Conservation (phyloP, 1,139 yeast species). For the Kodamaea sp. region DNA sequence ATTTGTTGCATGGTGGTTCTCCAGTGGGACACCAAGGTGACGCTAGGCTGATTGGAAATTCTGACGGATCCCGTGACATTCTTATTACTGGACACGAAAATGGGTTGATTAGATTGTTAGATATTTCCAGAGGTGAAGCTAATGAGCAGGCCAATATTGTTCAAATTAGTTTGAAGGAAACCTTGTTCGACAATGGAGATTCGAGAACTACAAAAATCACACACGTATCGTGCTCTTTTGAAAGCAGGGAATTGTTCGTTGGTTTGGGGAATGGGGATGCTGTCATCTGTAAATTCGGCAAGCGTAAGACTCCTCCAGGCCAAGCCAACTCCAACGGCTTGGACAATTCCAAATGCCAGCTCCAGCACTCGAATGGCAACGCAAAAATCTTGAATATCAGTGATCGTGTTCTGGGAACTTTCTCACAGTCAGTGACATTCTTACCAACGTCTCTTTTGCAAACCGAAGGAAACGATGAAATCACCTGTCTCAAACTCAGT, state of each 20-base stretch:
- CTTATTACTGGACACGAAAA: slow-evolving; percentile 79
- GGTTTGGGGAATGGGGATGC: slow-evolving; percentile 74
- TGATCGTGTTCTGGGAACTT: slow-evolving; percentile 35
- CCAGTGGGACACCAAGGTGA: slow-evolving; percentile 46
- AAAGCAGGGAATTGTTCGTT: slow-evolving; percentile 73
- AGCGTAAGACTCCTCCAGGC: slow-evolving; percentile 18
- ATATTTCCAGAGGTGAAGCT: slow-evolving; percentile 75
- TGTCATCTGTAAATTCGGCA: slow-evolving; percentile 72
- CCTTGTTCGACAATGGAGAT: slow-evolving; percentile 32
- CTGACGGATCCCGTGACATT: slow-evolving; percentile 58
- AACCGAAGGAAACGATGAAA: slow-evolving; percentile 47
- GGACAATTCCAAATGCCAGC: slow-evolving; percentile 33
- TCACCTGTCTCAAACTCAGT: slow-evolving; percentile 66
- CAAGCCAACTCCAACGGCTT: slow-evolving; percentile 3
- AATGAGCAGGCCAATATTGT: slow-evolving; percentile 53
- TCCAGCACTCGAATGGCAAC: slow-evolving; percentile 37
- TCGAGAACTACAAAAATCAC: slow-evolving; percentile 46
- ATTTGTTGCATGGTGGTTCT: slow-evolving; percentile 74
- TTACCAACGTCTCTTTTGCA: slow-evolving; percentile 59
- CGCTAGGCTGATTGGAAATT: slow-evolving; percentile 52
- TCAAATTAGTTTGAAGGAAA: slow-evolving; percentile 38
- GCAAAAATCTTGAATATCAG: slow-evolving; percentile 36
- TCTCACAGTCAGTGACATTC: slow-evolving; percentile 44
- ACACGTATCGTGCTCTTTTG: slow-evolving; percentile 72
- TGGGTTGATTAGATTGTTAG: slow-evolving; percentile 79